Percentiles rank a stretch among this genome's conserved stretches.
Conservation (phyloP, 805 yeast genomes). For the Debaryomyces castellii region DNA sequence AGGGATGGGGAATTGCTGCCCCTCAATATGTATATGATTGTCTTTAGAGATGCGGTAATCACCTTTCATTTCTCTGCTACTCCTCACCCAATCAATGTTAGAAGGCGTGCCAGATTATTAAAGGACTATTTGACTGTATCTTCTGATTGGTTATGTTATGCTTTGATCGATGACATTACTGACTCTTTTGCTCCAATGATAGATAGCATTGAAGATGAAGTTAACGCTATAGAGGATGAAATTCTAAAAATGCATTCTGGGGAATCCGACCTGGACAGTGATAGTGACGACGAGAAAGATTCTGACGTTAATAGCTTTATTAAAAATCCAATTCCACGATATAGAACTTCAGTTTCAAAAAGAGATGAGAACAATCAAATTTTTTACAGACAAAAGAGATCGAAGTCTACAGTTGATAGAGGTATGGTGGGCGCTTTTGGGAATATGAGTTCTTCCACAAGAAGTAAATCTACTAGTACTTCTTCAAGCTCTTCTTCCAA, state of each 20-base stretch:
- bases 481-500: conserved; percentile 51
- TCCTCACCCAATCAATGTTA: conserved; percentile 93
- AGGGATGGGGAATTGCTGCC: conserved; percentile 72
- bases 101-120: conserved; percentile 86
- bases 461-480: conserved; percentile 10
- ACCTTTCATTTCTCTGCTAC: conserved; percentile 94
- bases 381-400: conserved; percentile 33
- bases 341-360: conserved; percentile 1
- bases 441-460: conserved; percentile 3
- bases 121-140: conserved; percentile 86
- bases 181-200: conserved; percentile 98
- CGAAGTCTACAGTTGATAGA: conserved; percentile 39
- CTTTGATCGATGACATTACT: conserved; percentile 92
- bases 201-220: conserved; percentile 90
- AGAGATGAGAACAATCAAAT: conserved; percentile 17
- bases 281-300: conserved; percentile 31
- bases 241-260: conserved; percentile 85
- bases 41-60: conserved; percentile 85
- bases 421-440: conserved; percentile 2
- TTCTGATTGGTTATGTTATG: conserved; percentile 97
- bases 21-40: conserved; percentile 87
- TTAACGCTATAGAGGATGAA: conserved; percentile 90
- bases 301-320: conserved; percentile 18
- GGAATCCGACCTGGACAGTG: conserved; percentile 45
- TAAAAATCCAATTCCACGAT: conserved; percentile 14